Percentiles rank a stretch among this genome's conserved stretches.
These are phyloP conservation scores for Tausonia pullulans DNA, from an alignment of 1,284 basidiomycete species.

Conservation along the genomic window DNA sequence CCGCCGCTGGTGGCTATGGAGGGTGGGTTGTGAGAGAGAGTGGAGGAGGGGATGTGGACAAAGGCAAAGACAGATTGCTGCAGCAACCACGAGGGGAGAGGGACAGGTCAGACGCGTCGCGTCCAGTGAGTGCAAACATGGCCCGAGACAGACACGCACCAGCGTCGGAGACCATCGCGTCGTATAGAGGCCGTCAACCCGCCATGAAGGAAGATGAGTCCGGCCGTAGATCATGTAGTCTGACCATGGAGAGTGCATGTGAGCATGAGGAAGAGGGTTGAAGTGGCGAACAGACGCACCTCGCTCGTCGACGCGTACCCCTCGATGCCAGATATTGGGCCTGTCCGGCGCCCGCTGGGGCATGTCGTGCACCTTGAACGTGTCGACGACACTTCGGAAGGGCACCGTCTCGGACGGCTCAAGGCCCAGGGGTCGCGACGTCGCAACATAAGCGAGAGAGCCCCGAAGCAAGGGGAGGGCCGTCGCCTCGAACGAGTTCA, in stretches of 20 bases:
- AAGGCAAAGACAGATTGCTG: constrained; percentile 22
- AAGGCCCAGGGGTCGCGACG: constrained; percentile 61
- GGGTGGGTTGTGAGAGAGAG: constrained; percentile 46
- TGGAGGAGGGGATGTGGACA: constrained; percentile 39
- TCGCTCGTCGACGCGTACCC: constrained; percentile 60
- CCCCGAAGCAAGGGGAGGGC: constrained; percentile 83
- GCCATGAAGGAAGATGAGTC: constrained; percentile 75
- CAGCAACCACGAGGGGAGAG: constrained; percentile 10
- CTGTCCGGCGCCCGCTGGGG: constrained; percentile 62
- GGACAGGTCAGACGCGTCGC: constrained; percentile 19
- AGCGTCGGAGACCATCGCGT: constrained; percentile 49
- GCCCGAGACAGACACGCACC: constrained; percentile 28
- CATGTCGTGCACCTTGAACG: constrained; percentile 66
- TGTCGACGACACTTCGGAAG: constrained; percentile 81
- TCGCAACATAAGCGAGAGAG: constrained; percentile 87
- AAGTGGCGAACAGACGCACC: constrained; percentile 43
- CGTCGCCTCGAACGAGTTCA: constrained; percentile 81
- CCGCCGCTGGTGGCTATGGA: constrained; percentile 24
- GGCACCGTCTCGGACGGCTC: constrained; percentile 55
- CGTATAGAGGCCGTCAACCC: constrained; percentile 81
- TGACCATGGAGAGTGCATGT: background rate
- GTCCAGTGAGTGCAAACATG: constrained; percentile 15
- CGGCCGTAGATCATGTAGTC: constrained; percentile 72
- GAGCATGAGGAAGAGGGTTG: background rate
- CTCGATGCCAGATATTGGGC: constrained; percentile 66